These are phyloP conservation scores for Pulveroboletus sp. DNA, from an alignment of 768 basidiomycete species.

Conservation along the genomic window DNA sequence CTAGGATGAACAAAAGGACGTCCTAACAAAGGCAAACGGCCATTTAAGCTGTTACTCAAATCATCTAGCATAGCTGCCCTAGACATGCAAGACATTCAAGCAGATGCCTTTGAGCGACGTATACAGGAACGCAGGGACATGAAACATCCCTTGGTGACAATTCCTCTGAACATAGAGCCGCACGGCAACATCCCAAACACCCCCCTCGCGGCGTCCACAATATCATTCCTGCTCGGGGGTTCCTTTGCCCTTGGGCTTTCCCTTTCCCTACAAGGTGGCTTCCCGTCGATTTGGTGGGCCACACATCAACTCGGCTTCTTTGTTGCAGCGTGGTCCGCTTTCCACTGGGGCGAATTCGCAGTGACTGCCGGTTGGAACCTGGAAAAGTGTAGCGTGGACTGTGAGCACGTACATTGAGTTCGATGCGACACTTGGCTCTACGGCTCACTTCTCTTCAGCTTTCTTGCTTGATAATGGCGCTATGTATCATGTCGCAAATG, in stretches of 20 bases:
- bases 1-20: background rate
- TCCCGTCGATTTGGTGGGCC: conserved; percentile 50
- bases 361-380: conserved; percentile 96
- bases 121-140: conserved; percentile 37
- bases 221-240: conserved; percentile 84
- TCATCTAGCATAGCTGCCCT: background rate
- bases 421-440: background rate
- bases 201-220: conserved; percentile 66
- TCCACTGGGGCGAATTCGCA: conserved; percentile 93
- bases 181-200: conserved; percentile 82
- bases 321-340: conserved; percentile 73
- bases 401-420: conserved; percentile 46
- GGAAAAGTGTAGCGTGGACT: conserved; percentile 88
- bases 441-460: conserved; percentile 43
- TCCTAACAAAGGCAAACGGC: conserved; percentile 17
- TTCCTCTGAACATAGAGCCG: conserved; percentile 37
- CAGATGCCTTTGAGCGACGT: conserved; percentile 39
- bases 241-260: conserved; percentile 56
- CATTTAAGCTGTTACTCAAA: too few relatives aligned
- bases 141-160: conserved; percentile 48
- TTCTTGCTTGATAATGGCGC: conserved; percentile 89
- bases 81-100: conserved; percentile 30
- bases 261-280: conserved; percentile 46
- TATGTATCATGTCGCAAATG: conserved; percentile 82
- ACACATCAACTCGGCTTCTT: conserved; percentile 82